phyloP scores from a whole-genome alignment of 106 monocot genomes.

The Acorus calamus region DNA sequence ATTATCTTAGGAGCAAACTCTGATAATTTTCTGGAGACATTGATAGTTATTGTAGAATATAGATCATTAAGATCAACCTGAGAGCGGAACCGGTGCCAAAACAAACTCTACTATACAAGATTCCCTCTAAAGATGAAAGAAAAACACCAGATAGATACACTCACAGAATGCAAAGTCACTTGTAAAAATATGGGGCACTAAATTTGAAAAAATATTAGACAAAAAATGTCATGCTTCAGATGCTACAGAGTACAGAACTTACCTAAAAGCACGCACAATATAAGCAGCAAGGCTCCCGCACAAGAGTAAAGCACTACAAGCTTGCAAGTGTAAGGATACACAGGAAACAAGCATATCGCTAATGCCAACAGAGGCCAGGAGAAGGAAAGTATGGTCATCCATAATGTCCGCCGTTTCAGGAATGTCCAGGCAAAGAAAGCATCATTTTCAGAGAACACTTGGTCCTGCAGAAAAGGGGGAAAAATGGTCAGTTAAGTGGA shows the following conservation, averaged over 20 bases:
- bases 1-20: too few relatives aligned
- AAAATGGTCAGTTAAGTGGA: not conserved
- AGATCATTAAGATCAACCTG: too few relatives aligned
- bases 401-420: constrained; percentile 77
- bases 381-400: constrained; percentile 96
- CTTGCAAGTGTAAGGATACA: constrained; percentile 95
- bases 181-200: too few relatives aligned
- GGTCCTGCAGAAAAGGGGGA: constrained; percentile 42
- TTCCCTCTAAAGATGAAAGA: too few relatives aligned
- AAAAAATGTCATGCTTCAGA: not conserved
- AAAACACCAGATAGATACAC: too few relatives aligned
- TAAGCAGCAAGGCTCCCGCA: constrained; percentile 80
- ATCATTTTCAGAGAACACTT: constrained; percentile 86
- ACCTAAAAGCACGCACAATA: constrained; percentile 68
- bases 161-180: too few relatives aligned
- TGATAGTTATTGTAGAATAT: too few relatives aligned
- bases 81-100: too few relatives aligned
- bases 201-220: not conserved
- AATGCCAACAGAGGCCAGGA: constrained; percentile 88
- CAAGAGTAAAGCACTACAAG: constrained; percentile 92
- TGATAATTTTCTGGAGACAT: too few relatives aligned
- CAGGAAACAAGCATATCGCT: constrained; percentile 93
- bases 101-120: too few relatives aligned
- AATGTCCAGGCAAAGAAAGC: constrained; percentile 97
- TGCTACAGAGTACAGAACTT: constrained; percentile 28